Evolutionary conservation across 192 early-diverging fungal species (phyloP).

Genomic region (Coemansia sp.): DNA sequence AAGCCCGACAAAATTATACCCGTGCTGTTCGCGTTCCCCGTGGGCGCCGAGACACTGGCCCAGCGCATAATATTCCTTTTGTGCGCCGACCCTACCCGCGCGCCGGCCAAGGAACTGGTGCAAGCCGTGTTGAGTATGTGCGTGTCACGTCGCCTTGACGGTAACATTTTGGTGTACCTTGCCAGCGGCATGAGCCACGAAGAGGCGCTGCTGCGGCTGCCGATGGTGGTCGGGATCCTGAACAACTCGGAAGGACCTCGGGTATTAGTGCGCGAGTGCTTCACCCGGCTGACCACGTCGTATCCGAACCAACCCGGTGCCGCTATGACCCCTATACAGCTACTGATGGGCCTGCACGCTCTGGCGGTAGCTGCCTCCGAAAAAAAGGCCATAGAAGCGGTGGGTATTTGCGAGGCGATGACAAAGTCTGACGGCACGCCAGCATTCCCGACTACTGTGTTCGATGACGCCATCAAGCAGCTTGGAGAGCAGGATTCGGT

Average conservation of each 20-base stretch:
- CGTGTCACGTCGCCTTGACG: conserved; percentile 18
- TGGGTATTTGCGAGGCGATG: conserved; percentile 18
- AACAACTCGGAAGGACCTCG: conserved; percentile 9
- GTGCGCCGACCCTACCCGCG: conserved; percentile 9
- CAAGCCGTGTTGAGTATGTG: conserved; percentile 28
- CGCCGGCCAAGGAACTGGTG: conserved; percentile 36
- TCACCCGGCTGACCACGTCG: conserved; percentile 30
- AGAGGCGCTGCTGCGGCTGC: conserved; percentile 14
- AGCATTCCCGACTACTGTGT: conserved; percentile 20
- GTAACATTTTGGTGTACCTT: conserved; percentile 28
- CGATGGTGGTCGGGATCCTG: conserved; percentile 21
- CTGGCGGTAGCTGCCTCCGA: neutral
- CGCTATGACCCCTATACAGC: conserved; percentile 37
- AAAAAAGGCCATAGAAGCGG: conserved; percentile 13
- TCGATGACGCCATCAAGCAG: conserved; percentile 31
- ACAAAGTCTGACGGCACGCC: conserved; percentile 15
- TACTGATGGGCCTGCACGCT: conserved; percentile 39
- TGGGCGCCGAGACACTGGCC: conserved; percentile 34
- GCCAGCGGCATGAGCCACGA: conserved; percentile 19
- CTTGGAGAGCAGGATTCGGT: conserved; percentile 18
- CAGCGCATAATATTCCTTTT: conserved; percentile 28
- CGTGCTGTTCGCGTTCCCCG: conserved; percentile 21
- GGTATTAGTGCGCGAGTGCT: conserved; percentile 20
- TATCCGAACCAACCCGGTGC: conserved; percentile 24
- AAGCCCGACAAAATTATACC: conserved; percentile 27